These are phyloP conservation scores for Boletus vermiculosoides DNA, from an alignment of 768 basidiomycete species.

Conservation along the genomic window DNA sequence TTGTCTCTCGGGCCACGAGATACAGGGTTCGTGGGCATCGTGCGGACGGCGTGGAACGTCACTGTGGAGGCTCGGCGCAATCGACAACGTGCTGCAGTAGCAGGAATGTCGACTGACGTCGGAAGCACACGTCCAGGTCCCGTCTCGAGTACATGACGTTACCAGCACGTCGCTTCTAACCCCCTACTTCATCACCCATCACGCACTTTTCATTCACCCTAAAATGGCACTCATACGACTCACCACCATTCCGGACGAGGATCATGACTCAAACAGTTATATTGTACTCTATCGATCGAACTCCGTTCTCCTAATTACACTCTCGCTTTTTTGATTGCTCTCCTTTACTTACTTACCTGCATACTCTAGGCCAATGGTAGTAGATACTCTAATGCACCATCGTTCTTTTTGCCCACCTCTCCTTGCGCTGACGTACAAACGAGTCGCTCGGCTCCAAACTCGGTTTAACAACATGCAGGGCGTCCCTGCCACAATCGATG, in stretches of 20 bases:
- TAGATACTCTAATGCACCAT: conserved; percentile 17
- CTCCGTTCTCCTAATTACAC: conserved; percentile 25
- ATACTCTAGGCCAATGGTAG: conserved; percentile 15
- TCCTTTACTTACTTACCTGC: conserved; percentile 3
- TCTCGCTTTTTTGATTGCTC: conserved; percentile 1
- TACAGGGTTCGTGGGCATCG: conserved; percentile 44
- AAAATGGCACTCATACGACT: conserved; percentile 32
- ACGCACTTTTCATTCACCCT: conserved; percentile 22
- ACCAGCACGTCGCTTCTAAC: conserved; percentile 8
- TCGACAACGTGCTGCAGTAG: conserved; percentile 20
- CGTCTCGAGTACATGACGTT: conserved; percentile 21
- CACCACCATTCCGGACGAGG: conserved; percentile 24
- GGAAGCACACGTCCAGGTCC: conserved; percentile 5
- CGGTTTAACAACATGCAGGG: background rate
- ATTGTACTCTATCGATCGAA: conserved; percentile 11
- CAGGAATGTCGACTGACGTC: conserved; percentile 16
- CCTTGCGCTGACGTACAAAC: background rate
- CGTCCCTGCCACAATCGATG: background rate
- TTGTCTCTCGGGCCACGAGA: conserved; percentile 53
- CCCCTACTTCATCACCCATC: conserved; percentile 9
- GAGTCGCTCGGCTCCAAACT: background rate
- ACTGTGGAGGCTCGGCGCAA: conserved; percentile 59
- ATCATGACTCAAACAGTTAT: conserved; percentile 26
- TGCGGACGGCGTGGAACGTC: conserved; percentile 68
- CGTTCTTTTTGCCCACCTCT: background rate